Conservation (phyloP, 345 rosid species). For the Citrus unshiu region DNA sequence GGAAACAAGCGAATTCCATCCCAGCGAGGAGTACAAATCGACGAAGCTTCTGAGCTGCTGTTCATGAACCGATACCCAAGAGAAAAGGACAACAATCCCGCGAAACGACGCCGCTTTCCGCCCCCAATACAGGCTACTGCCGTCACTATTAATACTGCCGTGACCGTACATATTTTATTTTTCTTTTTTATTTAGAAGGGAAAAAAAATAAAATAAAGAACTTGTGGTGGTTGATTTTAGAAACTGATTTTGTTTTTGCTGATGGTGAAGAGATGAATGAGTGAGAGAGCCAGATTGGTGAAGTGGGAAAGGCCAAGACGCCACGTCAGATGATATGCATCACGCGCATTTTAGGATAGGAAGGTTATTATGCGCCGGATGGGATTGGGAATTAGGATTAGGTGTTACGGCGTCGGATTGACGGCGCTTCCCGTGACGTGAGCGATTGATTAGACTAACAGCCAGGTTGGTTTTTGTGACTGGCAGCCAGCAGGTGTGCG, state of each 20-base stretch:
- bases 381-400: not conserved
- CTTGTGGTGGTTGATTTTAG: not conserved
- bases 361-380: not conserved
- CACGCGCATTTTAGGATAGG: constrained; percentile 15
- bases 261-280: not conserved
- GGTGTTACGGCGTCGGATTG: constrained; percentile 4
- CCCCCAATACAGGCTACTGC: constrained; percentile 55
- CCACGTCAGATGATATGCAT: constrained; percentile 24
- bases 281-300: not conserved
- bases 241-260: not conserved
- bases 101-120: constrained; percentile 36
- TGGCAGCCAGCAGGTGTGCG: not conserved
- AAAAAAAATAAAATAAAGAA: not conserved
- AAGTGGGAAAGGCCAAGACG: not conserved
- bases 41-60: constrained; percentile 40
- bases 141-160: constrained; percentile 19
- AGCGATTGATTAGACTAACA: not conserved
- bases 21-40: constrained; percentile 81
- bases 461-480: not conserved
- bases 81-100: constrained; percentile 75
- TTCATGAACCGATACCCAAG: constrained; percentile 67
- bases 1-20: constrained; percentile 84
- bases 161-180: constrained; percentile 47
- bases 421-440: not conserved
- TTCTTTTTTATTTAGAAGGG: too few relatives aligned